These are phyloP conservation scores for Hypomontagnella monticulosa DNA, from an alignment of 495 filamentous ascomycete species.

Conservation along the genomic window DNA sequence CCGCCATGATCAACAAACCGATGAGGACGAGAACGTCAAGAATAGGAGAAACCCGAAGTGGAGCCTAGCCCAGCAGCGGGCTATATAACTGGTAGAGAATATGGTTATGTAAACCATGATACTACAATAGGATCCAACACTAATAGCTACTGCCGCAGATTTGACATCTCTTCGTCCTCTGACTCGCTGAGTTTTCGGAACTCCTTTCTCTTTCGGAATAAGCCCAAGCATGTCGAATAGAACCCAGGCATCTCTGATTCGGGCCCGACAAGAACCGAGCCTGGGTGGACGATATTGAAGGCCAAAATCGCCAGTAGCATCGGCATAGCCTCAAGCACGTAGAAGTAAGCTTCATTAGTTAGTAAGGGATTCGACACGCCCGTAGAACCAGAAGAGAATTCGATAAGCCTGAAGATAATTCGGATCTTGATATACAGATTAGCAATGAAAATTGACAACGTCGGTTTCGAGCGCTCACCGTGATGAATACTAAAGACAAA, in stretches of 20 bases:
- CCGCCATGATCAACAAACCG: too few relatives aligned
- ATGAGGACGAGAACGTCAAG: too few relatives aligned
- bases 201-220: slow-evolving; percentile 9
- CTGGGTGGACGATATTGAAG: slow-evolving; percentile 63
- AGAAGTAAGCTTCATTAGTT: slow-evolving; percentile 60
- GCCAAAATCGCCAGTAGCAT: slow-evolving; percentile 62
- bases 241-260: slow-evolving; percentile 45
- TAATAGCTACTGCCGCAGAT: slow-evolving; percentile 4
- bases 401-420: slow-evolving; percentile 65
- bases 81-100: too few relatives aligned
- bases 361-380: slow-evolving; percentile 54
- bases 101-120: too few relatives aligned
- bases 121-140: too few relatives aligned
- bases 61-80: too few relatives aligned
- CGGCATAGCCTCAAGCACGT: slow-evolving; percentile 60
- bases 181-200: slow-evolving; percentile 5
- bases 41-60: too few relatives aligned
- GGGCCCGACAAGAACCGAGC: slow-evolving; percentile 58
- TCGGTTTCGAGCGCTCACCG: slow-evolving; percentile 40
- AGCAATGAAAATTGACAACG: background rate
- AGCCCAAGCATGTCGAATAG: slow-evolving; percentile 14
- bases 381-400: slow-evolving; percentile 59
- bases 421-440: slow-evolving; percentile 50
- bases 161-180: slow-evolving; percentile 9
- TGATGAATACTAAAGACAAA: slow-evolving; percentile 53